These are phyloP conservation scores for Platismatia glauca DNA, from an alignment of 495 filamentous ascomycete species.

Conservation along the genomic window DNA sequence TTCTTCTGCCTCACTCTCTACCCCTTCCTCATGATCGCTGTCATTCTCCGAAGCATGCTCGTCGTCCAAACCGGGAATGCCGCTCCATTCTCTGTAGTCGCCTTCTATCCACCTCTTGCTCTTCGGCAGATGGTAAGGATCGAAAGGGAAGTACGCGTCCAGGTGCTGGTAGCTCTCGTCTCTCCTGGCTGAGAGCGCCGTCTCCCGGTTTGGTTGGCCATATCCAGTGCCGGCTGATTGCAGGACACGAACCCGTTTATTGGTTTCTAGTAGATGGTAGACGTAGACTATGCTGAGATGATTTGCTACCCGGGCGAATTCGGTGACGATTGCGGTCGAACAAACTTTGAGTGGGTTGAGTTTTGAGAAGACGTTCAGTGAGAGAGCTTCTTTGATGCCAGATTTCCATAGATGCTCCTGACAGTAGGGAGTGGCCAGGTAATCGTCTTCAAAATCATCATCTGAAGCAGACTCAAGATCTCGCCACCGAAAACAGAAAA, in stretches of 20 bases:
- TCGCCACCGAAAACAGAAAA: constrained; percentile 97
- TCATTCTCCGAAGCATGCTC: constrained; percentile 45
- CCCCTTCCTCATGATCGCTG: constrained; percentile 45
- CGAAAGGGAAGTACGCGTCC: constrained; percentile 94
- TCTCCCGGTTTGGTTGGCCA: constrained; percentile 51
- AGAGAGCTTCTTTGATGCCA: constrained; percentile 61
- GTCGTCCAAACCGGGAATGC: constrained; percentile 58
- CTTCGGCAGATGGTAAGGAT: constrained; percentile 80
- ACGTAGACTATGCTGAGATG: constrained; percentile 82
- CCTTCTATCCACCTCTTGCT: constrained; percentile 78
- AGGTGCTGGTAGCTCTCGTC: constrained; percentile 66
- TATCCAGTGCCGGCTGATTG: constrained; percentile 41
- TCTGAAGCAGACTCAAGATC: constrained; percentile 62
- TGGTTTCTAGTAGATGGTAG: constrained; percentile 77
- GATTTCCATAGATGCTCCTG: constrained; percentile 66
- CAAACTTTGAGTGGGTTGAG: constrained; percentile 96
- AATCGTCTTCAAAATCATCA: constrained; percentile 41
- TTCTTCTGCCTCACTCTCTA: constrained; percentile 36
- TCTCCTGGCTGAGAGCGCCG: constrained; percentile 37
- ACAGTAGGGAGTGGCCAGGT: constrained; percentile 45
- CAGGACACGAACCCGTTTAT: constrained; percentile 71
- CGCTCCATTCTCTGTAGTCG: constrained; percentile 79
- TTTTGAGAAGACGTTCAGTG: constrained; percentile 66
- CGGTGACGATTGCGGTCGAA: constrained; percentile 78
- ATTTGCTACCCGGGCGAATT: constrained; percentile 79